Conservation (phyloP, 345 rosid species). For the Salix dunnii region DNA sequence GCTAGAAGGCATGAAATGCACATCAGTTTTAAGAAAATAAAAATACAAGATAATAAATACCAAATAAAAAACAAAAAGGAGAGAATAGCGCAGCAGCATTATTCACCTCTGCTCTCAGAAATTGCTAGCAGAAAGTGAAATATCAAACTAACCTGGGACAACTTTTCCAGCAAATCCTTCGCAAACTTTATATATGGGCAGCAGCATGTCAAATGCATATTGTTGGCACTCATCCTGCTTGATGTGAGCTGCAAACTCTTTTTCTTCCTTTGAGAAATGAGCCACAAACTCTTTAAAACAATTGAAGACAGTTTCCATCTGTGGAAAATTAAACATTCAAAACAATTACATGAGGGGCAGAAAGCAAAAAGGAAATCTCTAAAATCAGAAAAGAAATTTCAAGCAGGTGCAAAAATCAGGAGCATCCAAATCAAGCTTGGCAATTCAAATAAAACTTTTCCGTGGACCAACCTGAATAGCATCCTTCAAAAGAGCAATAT, state of each 20-base stretch:
- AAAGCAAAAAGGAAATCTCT: not conserved
- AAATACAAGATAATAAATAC: too few relatives aligned
- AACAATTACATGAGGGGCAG: not conserved
- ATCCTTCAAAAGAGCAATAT: slow-evolving; percentile 73
- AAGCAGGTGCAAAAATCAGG: not conserved
- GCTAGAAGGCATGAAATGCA: too few relatives aligned
- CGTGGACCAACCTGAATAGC: slow-evolving; percentile 57
- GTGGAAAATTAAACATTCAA: slow-evolving; percentile 15
- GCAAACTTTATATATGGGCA: slow-evolving; percentile 79
- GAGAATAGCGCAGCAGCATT: not conserved
- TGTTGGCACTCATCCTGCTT: slow-evolving; percentile 39
- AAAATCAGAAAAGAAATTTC: not conserved
- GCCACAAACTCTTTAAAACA: slow-evolving; percentile 23
- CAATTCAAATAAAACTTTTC: not conserved
- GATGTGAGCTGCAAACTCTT: slow-evolving; percentile 40
- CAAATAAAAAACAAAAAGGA: too few relatives aligned
- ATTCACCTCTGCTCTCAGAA: not conserved
- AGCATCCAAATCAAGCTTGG: not conserved
- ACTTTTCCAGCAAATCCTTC: slow-evolving; percentile 81
- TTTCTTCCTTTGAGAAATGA: slow-evolving; percentile 1
- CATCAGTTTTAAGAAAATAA: too few relatives aligned
- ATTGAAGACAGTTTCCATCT: slow-evolving; percentile 69
- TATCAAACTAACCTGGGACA: slow-evolving; percentile 49
- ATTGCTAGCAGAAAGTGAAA: not conserved
- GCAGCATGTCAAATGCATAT: slow-evolving; percentile 55